Conservation (phyloP, 73 alveolate genomes). For the Paramecium pentaurelia region DNA sequence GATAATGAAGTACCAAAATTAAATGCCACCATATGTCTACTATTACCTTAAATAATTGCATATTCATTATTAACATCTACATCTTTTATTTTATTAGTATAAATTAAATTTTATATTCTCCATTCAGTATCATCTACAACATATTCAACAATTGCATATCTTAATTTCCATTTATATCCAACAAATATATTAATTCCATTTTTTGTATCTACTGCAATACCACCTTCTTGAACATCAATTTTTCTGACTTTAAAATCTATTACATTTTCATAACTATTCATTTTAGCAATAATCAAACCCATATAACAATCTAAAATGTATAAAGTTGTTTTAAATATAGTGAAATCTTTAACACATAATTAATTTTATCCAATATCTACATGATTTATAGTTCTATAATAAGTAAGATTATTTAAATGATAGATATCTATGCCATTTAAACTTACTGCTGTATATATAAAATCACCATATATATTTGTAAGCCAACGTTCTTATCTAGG, state of each 20-base stretch:
- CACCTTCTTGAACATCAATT: constrained; percentile 2
- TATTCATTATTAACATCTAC: not conserved
- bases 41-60: constrained; percentile 8
- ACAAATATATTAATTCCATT: not conserved
- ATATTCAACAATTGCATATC: constrained; percentile 16
- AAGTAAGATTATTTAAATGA: not conserved
- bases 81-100: not conserved
- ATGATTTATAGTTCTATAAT: not conserved
- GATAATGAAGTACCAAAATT: not conserved
- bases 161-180: not conserved
- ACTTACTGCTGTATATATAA: not conserved
- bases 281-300: not conserved
- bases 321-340: not conserved
- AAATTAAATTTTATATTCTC: constrained; percentile 6
- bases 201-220: constrained; percentile 23
- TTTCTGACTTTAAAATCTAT: not conserved
- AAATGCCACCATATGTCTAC: constrained; percentile 18
- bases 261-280: not conserved
- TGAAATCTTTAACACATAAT: not conserved
- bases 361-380: not conserved
- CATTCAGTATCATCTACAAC: not conserved
- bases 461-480: not conserved
- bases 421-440: not conserved
- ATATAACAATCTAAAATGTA: not conserved
- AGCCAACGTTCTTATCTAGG: not conserved